Evolutionary conservation across 2,329 filamentous ascomycete species (phyloP).

Genomic region (Diaporthe vexans): DNA sequence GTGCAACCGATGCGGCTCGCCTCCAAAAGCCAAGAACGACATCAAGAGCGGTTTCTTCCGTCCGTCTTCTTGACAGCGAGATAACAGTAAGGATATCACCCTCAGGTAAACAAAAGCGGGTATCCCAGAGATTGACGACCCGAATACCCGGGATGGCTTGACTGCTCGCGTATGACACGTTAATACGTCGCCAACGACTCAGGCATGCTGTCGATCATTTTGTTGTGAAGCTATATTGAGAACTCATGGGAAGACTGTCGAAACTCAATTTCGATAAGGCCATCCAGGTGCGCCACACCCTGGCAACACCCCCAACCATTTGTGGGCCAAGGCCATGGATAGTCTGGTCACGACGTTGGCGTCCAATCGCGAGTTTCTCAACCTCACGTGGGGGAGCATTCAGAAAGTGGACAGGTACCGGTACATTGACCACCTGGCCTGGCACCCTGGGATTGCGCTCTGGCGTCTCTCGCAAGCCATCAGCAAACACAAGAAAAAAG

Average conservation of each 20-base stretch:
- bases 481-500: neutral
- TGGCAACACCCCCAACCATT: constrained; percentile 8
- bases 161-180: constrained; percentile 1
- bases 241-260: constrained; percentile 27
- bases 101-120: constrained; percentile 17
- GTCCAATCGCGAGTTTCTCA: constrained; percentile 31
- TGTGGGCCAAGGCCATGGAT: constrained; percentile 18
- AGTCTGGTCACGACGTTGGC: neutral
- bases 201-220: constrained; percentile 22
- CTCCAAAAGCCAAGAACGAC: neutral
- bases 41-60: neutral
- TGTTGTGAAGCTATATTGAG: constrained; percentile 33
- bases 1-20: constrained; percentile 22
- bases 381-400: constrained; percentile 23
- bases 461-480: neutral
- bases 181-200: neutral
- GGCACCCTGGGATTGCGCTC: neutral
- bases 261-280: constrained; percentile 29
- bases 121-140: constrained; percentile 20
- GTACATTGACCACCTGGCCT: constrained; percentile 15
- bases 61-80: neutral
- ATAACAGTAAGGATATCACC: neutral
- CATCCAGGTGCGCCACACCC: constrained; percentile 26
- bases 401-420: constrained; percentile 24
- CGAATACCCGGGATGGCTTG: neutral